Evolutionary conservation across 2,329 filamentous ascomycete genomes (phyloP), one percentile per base, ranked within the genome.

Genomic region (Claviceps sp.): DNA sequence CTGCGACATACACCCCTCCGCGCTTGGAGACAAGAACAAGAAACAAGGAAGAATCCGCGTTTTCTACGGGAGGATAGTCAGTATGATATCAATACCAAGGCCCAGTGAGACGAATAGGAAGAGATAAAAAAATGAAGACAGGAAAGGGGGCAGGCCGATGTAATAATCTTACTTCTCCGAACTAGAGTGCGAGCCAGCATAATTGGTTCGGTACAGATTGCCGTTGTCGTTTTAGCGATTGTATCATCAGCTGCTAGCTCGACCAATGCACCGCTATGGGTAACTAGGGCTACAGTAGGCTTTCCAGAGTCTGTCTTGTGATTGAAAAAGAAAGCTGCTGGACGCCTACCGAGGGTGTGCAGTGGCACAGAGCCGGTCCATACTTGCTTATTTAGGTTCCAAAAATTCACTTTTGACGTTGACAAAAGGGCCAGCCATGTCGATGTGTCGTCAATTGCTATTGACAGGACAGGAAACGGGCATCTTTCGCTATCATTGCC

Each of bases 361-460:
- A 84, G 68, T 6, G 74, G 59, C 24, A 80, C 65, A 1, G 69
- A 71, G n/a, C 75, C 70, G 0, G 75, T 74, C 73, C 84, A 84
- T 11, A 67, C 68, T 47, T 74, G 73, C 41, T 79, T 70, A 16
- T 68, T 65, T 4, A 87, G 69, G 57, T 79, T 78, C 81, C 85
- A 90, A 4, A 89, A 60, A 18, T 77, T 67, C 13, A 87, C 74
- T 37, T 20, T 53, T 24, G 52, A 49, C 5, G 75, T 72, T 8
- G 82, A 82, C 34, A 87, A 69, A 4, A 89, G 68, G 1, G 84
- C 85, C 36, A 89, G 69, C 75, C 81, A 84, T 42, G 73, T 77
- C 2, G 81, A 82, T 14, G 72, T 71, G 36, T 78, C 75, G 54
- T 88, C 82, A 36, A 89, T 76, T 0, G 82, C 74, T 60, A 85